Conservation (phyloP, 257 asterid genomes). For the Ilex aquifolium region DNA sequence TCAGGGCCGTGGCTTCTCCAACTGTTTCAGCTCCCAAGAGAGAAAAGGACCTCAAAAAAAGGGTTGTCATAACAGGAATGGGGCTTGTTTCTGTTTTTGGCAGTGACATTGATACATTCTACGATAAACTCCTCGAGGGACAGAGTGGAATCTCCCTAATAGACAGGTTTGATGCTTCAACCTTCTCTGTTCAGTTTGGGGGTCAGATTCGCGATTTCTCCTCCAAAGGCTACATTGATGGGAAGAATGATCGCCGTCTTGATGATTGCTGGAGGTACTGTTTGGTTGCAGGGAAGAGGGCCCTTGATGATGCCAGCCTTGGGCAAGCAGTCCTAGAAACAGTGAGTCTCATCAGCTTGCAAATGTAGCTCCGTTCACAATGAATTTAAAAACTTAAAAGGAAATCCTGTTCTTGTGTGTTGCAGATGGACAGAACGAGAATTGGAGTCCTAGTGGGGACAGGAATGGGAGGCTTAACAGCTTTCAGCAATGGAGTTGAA, state of each 20-base stretch:
- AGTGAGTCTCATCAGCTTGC: not conserved
- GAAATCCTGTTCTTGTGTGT: not conserved
- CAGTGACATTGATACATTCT: slow-evolving; percentile 32
- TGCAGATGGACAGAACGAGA: slow-evolving; percentile 36
- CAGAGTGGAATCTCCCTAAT: slow-evolving; percentile 37
- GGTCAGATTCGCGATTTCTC: slow-evolving; percentile 45
- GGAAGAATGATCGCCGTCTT: slow-evolving; percentile 33
- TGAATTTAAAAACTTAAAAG: no score
- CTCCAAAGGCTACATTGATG: slow-evolving; percentile 40
- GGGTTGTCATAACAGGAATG: slow-evolving; percentile 43
- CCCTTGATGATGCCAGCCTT: slow-evolving; percentile 36
- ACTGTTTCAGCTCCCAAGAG: slow-evolving; percentile 34
- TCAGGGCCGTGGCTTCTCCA: slow-evolving; percentile 22
- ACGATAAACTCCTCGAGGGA: slow-evolving; percentile 40
- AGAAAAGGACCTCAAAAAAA: slow-evolving; percentile 40
- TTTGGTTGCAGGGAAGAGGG: slow-evolving; percentile 39
- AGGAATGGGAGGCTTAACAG: slow-evolving; percentile 39
- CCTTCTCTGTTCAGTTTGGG: slow-evolving; percentile 27
- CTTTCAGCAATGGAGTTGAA: slow-evolving; percentile 36
- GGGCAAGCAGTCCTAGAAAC: slow-evolving; percentile 20
- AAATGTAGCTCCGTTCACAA: not conserved
- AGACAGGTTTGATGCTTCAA: slow-evolving; percentile 41
- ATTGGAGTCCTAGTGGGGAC: slow-evolving; percentile 40
- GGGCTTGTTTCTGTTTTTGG: slow-evolving; percentile 53
- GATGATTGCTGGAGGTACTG: slow-evolving; percentile 46